These are phyloP conservation scores for Colletotrichum lini DNA, from an alignment of 2,329 filamentous ascomycete species.

Conservation along the genomic window DNA sequence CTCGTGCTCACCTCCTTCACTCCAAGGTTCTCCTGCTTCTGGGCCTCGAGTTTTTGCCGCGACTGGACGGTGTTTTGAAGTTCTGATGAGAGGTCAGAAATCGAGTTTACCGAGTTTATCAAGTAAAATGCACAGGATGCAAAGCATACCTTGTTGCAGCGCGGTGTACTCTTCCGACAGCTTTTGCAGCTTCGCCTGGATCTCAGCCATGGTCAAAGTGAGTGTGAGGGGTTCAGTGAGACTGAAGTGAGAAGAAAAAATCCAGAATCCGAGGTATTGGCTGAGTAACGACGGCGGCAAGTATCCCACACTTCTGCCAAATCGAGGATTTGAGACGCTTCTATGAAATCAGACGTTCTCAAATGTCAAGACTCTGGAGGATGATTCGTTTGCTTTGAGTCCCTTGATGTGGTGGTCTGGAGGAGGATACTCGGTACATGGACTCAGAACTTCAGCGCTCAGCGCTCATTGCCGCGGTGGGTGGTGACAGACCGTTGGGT, in stretches of 20 bases:
- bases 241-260: slow-evolving; percentile 19
- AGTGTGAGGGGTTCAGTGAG: slow-evolving; percentile 32
- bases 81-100: slow-evolving; percentile 66
- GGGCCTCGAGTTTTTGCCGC: slow-evolving; percentile 92
- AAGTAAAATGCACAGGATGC: neutral
- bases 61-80: slow-evolving; percentile 82
- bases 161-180: slow-evolving; percentile 91
- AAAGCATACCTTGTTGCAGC: slow-evolving; percentile 77
- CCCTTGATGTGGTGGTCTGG: slow-evolving; percentile 10
- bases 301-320: neutral
- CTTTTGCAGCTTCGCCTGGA: slow-evolving; percentile 83
- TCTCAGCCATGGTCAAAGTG: slow-evolving; percentile 72
- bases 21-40: slow-evolving; percentile 91
- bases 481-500: slow-evolving; percentile 32
- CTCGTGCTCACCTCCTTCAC: slow-evolving; percentile 78
- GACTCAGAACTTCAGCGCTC: slow-evolving; percentile 8
- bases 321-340: neutral
- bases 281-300: neutral
- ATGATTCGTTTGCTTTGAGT: slow-evolving; percentile 17
- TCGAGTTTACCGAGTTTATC: too few relatives aligned
- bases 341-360: slow-evolving; percentile 1
- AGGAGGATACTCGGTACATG: slow-evolving; percentile 25
- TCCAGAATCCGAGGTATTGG: neutral
- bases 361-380: neutral
- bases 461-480: slow-evolving; percentile 17